Base-by-base conservation (phyloP, 2,329 filamentous ascomycete genomes). In the Fusarium graminum region DNA sequence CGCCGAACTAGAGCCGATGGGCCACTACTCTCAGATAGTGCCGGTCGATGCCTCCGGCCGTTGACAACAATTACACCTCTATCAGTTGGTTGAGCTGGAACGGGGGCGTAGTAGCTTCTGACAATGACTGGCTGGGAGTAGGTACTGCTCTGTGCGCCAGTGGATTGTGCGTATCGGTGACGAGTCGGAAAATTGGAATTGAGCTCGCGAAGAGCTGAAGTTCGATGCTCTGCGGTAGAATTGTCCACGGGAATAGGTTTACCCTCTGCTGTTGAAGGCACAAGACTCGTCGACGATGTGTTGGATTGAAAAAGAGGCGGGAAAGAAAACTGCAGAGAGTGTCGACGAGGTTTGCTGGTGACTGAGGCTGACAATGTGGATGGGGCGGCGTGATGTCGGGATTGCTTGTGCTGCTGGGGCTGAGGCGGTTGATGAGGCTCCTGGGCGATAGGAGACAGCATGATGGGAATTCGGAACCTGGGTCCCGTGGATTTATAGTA, bases 111-210 rank as follows among this genome's bases (percentile, higher is more conserved):
- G 72, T 90, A 89, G 46, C 86, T 89, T 58, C 86, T 83, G 25
- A 90, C 88, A 38, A 90, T 85, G 56, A 90, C 86, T n/a, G 88
- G 88, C 63, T 89, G 86, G 4, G 85, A 88, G 71, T 87, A 88
- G 38, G 86, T 88, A 66, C 81, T 86, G 75, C 78, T 86, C 70
- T 84, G 80, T 17, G 86, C 82, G 12, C 84, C 83, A 13, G 83
- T 82, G 25, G 85, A 85, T 74, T 86, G 85, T 59, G 84, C 79
- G 79, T 85, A 86, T 65, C 81, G 83, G 72, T 85, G 85, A 42
- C 83, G 82, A 49, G 83, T 85, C 7, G 86, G 85, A 58, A 85
- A 86, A 68, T 83, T 83, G 71, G 78, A 82, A 75, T 86, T 89
- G 61, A 89, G 79, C 73, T 88, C 84, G 53, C 86, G 84, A 50